phyloP scores from a whole-genome alignment of 306 rosid species.

The Acacia crassicarpa region DNA sequence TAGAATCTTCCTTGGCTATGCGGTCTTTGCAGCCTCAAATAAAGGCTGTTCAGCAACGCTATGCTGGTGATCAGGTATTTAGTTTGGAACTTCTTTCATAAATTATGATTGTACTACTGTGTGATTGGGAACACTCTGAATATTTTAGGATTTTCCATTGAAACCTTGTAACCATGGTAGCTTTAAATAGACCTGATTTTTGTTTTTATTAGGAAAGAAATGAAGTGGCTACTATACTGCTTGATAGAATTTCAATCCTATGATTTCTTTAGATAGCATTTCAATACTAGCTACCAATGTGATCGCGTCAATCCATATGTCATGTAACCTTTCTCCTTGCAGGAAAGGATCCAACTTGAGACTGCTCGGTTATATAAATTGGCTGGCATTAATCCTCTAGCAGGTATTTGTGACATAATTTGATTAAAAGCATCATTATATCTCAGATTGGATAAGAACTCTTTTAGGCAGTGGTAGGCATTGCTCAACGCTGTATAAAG shows the following conservation, averaged over 20 bases:
- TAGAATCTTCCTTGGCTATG: conserved; percentile 94
- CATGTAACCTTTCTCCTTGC: conserved; percentile 37
- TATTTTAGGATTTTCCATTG: conserved; percentile 2
- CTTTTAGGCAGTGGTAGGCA: conserved; percentile 5
- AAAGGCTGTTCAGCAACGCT: conserved; percentile 81
- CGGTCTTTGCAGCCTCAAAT: conserved; percentile 87
- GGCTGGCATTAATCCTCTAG: conserved; percentile 94
- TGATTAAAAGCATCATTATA: conserved; percentile 3
- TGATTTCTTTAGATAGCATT: conserved; percentile 22
- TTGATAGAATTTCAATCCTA: conserved; percentile 11
- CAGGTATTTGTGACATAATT: conserved; percentile 56
- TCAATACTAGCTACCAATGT: neutral
- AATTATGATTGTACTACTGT: conserved; percentile 1
- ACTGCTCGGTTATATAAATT: conserved; percentile 87
- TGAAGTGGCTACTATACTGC: conserved; percentile 5
- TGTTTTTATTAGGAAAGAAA: neutral
- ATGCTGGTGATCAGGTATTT: conserved; percentile 87
- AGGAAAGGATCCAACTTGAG: conserved; percentile 96
- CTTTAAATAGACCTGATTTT: neutral
- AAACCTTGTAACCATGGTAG: neutral
- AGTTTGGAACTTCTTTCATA: neutral
- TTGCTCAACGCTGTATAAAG: neutral
- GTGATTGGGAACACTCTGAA: neutral
- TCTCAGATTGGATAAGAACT: conserved; percentile 13
- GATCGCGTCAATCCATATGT: conserved; percentile 12